Conservation (phyloP, 2,329 filamentous ascomycete species). For the Ophiosphaerella herpotricha region DNA sequence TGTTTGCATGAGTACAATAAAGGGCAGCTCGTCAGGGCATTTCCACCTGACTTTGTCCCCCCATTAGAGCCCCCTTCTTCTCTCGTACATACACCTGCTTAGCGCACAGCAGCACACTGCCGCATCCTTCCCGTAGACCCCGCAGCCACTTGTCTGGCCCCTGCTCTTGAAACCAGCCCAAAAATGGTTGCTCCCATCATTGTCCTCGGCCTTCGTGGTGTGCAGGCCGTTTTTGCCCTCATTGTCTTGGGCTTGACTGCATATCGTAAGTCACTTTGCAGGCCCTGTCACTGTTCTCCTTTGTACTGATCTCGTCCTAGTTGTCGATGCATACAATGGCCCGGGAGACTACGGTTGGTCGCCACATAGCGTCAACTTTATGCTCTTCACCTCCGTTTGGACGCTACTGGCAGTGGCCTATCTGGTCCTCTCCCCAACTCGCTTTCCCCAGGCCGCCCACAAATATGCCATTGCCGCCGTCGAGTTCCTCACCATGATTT, state of each 20-base stretch:
- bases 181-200: slow-evolving; percentile 41
- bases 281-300: neutral
- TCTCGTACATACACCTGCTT: neutral
- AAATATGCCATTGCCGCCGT: slow-evolving; percentile 69
- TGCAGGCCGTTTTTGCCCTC: slow-evolving; percentile 71
- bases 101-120: neutral
- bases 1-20: slow-evolving; percentile 18
- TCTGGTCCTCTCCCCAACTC: slow-evolving; percentile 69
- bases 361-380: slow-evolving; percentile 70
- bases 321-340: slow-evolving; percentile 56
- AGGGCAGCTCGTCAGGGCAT: neutral
- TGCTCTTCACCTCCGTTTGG: slow-evolving; percentile 81
- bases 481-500: slow-evolving; percentile 76
- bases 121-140: slow-evolving; percentile 1
- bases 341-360: slow-evolving; percentile 53
- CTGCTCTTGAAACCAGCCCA: neutral
- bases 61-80: neutral
- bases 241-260: slow-evolving; percentile 78
- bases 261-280: slow-evolving; percentile 63
- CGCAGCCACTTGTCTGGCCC: slow-evolving; percentile 4
- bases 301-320: slow-evolving; percentile 8
- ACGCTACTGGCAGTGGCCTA: slow-evolving; percentile 71
- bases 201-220: slow-evolving; percentile 67
- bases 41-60: neutral
- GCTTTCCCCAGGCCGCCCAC: slow-evolving; percentile 65